Conservation (phyloP, 352 stramenopile species). For the Pythium insidiosum region DNA sequence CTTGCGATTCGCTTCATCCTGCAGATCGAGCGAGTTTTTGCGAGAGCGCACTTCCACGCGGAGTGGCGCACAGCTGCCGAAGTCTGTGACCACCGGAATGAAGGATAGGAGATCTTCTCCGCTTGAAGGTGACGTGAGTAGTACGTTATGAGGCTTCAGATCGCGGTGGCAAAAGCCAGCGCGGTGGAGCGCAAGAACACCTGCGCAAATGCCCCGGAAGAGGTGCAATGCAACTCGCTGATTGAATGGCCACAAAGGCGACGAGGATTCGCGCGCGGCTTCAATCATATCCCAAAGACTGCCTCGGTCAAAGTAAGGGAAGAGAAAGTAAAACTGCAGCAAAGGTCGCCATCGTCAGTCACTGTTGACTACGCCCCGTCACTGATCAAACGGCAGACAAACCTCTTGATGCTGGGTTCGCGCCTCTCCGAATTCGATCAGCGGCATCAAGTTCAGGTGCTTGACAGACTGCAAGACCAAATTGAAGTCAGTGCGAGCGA, state of each 20-base stretch:
- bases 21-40: constrained; percentile 62
- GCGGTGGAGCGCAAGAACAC: constrained; percentile 63
- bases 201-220: constrained; percentile 79
- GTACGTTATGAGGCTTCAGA: constrained; percentile 80
- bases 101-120: constrained; percentile 64
- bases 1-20: constrained; percentile 77
- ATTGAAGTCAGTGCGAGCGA: neutral
- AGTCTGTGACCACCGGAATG: constrained; percentile 80
- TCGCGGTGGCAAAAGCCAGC: constrained; percentile 80
- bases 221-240: constrained; percentile 75
- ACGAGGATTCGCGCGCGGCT: constrained; percentile 50
- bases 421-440: constrained; percentile 71
- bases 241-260: constrained; percentile 75
- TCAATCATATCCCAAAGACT: constrained; percentile 77
- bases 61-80: constrained; percentile 72
- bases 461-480: constrained; percentile 62
- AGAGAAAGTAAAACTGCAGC: constrained; percentile 71
- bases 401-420: constrained; percentile 68
- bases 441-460: constrained; percentile 71
- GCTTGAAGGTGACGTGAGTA: constrained; percentile 56
- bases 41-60: constrained; percentile 58
- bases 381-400: neutral
- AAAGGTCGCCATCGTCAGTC: neutral
- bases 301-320: constrained; percentile 79
- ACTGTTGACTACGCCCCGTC: neutral